phyloP scores from a whole-genome alignment of 2,329 filamentous ascomycete species.

The Bipolaris victoriae region DNA sequence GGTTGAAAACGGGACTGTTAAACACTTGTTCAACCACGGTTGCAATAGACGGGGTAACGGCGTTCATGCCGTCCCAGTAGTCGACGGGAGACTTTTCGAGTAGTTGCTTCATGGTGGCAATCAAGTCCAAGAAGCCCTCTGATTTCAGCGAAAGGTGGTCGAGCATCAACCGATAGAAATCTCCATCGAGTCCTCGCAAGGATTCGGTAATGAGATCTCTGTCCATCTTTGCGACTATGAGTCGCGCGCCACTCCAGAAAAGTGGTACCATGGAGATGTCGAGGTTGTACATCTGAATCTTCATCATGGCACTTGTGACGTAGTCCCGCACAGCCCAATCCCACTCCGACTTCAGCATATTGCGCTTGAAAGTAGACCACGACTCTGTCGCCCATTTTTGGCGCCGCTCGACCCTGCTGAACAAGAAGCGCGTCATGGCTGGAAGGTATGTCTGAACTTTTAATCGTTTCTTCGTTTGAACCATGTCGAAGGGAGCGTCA shows the following conservation, averaged over 20 bases:
- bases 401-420: slow-evolving; percentile 70
- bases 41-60: slow-evolving; percentile 78
- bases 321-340: slow-evolving; percentile 84
- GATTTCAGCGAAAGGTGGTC: slow-evolving; percentile 65
- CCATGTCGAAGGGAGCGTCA: slow-evolving; percentile 79
- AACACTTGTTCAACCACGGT: slow-evolving; percentile 86
- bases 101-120: slow-evolving; percentile 73
- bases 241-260: slow-evolving; percentile 79
- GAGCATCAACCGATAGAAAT: slow-evolving; percentile 65
- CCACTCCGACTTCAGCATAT: slow-evolving; percentile 75
- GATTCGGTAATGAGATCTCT: slow-evolving; percentile 77
- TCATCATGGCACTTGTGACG: slow-evolving; percentile 69
- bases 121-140: slow-evolving; percentile 68
- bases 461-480: slow-evolving; percentile 79
- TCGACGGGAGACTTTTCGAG: slow-evolving; percentile 77
- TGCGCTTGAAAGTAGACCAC: slow-evolving; percentile 69
- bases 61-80: slow-evolving; percentile 87
- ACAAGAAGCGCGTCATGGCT: slow-evolving; percentile 84
- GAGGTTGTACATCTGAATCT: slow-evolving; percentile 63
- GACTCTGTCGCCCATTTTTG: slow-evolving; percentile 71
- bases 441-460: slow-evolving; percentile 78
- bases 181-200: slow-evolving; percentile 77
- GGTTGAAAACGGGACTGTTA: slow-evolving; percentile 69
- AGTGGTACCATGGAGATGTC: slow-evolving; percentile 64
- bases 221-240: slow-evolving; percentile 76